phyloP scores from a whole-genome alignment of 2,329 filamentous ascomycete species.

The Aspergillus sp. region DNA sequence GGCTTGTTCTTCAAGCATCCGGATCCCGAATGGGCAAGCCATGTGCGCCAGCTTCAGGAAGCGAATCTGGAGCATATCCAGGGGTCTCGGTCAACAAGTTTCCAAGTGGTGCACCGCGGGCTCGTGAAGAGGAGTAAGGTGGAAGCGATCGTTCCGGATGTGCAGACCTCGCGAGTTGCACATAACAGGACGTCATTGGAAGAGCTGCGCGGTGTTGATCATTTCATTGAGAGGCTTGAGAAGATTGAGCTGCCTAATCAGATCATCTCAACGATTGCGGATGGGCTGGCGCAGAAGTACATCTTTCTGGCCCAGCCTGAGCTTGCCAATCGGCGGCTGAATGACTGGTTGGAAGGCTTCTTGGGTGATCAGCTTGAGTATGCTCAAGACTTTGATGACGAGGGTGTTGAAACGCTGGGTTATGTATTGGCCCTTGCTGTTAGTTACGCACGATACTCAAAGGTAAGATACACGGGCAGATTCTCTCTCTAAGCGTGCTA shows the following conservation, averaged over 20 bases:
- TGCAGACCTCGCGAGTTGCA: constrained; percentile 74
- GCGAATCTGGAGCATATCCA: constrained; percentile 50
- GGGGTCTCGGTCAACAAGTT: constrained; percentile 56
- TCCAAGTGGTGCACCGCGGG: constrained; percentile 65
- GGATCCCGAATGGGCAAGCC: constrained; percentile 74
- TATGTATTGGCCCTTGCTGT: constrained; percentile 41
- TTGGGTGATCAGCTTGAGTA: constrained; percentile 43
- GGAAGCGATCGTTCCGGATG: constrained; percentile 63
- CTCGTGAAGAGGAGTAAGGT: constrained; percentile 55
- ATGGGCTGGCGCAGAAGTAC: constrained; percentile 77
- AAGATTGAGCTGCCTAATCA: constrained; percentile 82
- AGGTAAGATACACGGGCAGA: constrained; percentile 31
- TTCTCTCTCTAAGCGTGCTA: constrained; percentile 4
- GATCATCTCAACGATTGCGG: constrained; percentile 74
- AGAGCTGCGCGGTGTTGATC: constrained; percentile 72
- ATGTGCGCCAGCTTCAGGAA: constrained; percentile 70
- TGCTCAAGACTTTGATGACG: constrained; percentile 51
- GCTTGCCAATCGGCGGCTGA: constrained; percentile 45
- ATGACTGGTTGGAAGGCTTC: constrained; percentile 47
- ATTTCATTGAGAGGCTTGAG: constrained; percentile 74
- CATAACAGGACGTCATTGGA: constrained; percentile 66
- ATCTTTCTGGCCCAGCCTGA: constrained; percentile 69
- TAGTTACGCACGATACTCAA: constrained; percentile 43
- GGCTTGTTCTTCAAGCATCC: constrained; percentile 62
- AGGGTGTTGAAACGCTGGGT: constrained; percentile 40